phyloP scores from a whole-genome alignment of 2,329 filamentous ascomycete genomes.

The Colletotrichum musicola region DNA sequence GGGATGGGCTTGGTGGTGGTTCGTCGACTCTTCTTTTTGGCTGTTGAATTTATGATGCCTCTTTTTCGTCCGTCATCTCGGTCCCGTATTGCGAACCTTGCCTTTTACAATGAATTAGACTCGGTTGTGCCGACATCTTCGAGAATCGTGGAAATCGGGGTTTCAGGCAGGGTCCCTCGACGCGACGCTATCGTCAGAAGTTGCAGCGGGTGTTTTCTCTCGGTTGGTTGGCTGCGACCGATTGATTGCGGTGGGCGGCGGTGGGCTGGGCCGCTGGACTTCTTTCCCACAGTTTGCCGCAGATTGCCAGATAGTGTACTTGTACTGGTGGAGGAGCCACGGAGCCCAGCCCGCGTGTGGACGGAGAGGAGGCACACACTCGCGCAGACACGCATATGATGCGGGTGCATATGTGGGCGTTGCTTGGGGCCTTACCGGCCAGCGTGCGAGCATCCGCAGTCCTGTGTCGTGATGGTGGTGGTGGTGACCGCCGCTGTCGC shows the following conservation, averaged over 20 bases:
- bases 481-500: slow-evolving; percentile 24
- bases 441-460: not conserved
- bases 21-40: slow-evolving; percentile 8
- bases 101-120: slow-evolving; percentile 1
- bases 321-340: not conserved
- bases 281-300: not conserved
- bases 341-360: not conserved
- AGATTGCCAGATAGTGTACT: not conserved
- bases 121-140: not conserved
- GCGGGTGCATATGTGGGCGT: slow-evolving; percentile 25
- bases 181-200: slow-evolving; percentile 34
- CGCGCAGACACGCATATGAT: slow-evolving; percentile 16
- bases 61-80: not conserved
- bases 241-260: not conserved
- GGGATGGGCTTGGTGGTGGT: slow-evolving; percentile 26
- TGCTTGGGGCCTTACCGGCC: slow-evolving; percentile 13
- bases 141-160: not conserved
- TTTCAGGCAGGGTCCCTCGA: slow-evolving; percentile 2
- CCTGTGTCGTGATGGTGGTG: slow-evolving; percentile 1
- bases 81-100: slow-evolving; percentile 8
- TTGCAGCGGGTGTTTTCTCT: slow-evolving; percentile 14
- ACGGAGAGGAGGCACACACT: not conserved
- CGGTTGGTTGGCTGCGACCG: slow-evolving; percentile 1
- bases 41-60: not conserved
- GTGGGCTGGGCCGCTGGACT: not conserved